Conservation (phyloP, 2,329 filamentous ascomycete species). For the Thelonectria blattea region DNA sequence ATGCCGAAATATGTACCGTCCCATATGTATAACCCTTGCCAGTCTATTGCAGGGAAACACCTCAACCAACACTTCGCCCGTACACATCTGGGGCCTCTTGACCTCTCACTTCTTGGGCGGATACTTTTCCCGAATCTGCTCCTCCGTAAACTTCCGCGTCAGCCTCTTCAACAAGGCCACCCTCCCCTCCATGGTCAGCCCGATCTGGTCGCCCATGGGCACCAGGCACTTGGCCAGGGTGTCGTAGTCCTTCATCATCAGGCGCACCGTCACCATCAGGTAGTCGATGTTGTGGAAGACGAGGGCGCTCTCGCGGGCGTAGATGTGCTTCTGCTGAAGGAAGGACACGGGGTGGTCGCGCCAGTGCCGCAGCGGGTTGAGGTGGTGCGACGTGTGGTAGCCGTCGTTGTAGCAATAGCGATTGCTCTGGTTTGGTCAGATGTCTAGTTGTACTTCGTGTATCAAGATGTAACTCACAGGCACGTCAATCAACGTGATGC, state of each 20-base stretch:
- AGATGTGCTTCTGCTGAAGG: conserved; percentile 70
- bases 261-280: conserved; percentile 72
- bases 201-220: conserved; percentile 74
- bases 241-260: conserved; percentile 74
- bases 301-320: conserved; percentile 70
- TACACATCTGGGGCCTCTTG: too few relatives aligned
- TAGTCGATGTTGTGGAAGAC: conserved; percentile 86
- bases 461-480: too few relatives aligned
- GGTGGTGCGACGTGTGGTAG: conserved; percentile 81
- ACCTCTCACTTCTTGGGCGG: conserved; percentile 17
- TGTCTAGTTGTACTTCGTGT: too few relatives aligned
- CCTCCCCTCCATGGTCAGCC: conserved; percentile 61
- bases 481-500: conserved; percentile 81
- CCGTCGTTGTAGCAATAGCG: conserved; percentile 84
- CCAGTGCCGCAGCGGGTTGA: conserved; percentile 82
- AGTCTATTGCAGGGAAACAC: not conserved
- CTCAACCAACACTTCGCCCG: not conserved
- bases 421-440: conserved; percentile 67
- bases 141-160: conserved; percentile 34
- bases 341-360: conserved; percentile 79
- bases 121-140: conserved; percentile 34
- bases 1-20: not conserved
- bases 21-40: not conserved
- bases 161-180: conserved; percentile 31
- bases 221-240: conserved; percentile 73